These are phyloP conservation scores for Ascochyta lentis DNA, from an alignment of 2,329 filamentous ascomycete genomes.

Conservation along the genomic window DNA sequence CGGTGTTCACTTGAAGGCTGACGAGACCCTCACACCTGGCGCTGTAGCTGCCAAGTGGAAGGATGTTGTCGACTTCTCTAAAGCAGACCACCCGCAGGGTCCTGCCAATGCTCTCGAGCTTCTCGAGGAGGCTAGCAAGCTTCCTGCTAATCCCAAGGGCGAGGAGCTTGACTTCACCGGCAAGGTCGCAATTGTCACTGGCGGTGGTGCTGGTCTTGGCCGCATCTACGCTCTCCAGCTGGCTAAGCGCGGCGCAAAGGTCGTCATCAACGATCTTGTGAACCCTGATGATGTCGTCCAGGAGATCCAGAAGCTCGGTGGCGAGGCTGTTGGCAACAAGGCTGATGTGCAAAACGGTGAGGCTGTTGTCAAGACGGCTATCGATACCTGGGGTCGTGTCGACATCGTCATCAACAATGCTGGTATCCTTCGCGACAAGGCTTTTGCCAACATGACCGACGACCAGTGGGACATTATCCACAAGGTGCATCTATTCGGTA, in stretches of 20 bases:
- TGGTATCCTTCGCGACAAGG: conserved; percentile 96
- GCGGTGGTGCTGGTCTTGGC: conserved; percentile 68
- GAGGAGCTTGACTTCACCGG: conserved; percentile 47
- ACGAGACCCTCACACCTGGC: conserved; percentile 84
- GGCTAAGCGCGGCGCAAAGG: conserved; percentile 78
- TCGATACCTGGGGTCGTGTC: conserved; percentile 90
- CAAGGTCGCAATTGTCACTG: conserved; percentile 48
- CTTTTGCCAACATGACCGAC: conserved; percentile 97
- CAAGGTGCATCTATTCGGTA: conserved; percentile 90
- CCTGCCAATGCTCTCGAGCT: conserved; percentile 87
- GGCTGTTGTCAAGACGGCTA: conserved; percentile 86
- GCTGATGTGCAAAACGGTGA: conserved; percentile 93
- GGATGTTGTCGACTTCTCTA: conserved; percentile 83
- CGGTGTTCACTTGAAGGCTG: conserved; percentile 87
- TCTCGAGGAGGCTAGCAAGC: conserved; percentile 47
- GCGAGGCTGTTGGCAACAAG: conserved; percentile 91
- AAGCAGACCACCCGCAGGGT: conserved; percentile 81
- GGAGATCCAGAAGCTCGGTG: conserved; percentile 89
- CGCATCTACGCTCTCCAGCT: conserved; percentile 89
- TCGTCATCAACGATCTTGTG: conserved; percentile 95
- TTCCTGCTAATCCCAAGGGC: conserved; percentile 41
- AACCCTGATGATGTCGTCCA: conserved; percentile 89
- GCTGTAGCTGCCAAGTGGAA: conserved; percentile 91
- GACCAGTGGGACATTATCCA: conserved; percentile 90
- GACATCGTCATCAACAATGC: conserved; percentile 98